Evolutionary conservation across 2,329 filamentous ascomycete genomes (phyloP), one percentile per base, ranked within the genome.

Genomic region (Colletotrichum agaves): DNA sequence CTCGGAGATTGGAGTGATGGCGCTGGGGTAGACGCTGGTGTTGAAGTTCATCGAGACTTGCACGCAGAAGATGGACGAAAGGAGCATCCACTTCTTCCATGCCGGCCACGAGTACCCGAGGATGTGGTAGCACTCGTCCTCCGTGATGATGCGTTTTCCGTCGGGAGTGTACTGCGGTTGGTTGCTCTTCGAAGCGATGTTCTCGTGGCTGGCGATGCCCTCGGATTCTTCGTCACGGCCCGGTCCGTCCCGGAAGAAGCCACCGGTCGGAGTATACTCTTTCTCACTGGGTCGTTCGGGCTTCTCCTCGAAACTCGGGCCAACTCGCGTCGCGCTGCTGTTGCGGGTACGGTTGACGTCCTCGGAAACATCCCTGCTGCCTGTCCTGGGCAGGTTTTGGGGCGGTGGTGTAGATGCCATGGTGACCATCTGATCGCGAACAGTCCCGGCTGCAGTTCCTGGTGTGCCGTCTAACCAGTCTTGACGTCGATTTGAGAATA

Each of bases 11-110:
- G 78, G 78, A 4, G 70, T 70, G 21, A 87, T 78, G 0, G 81
- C 85, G 63, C 87, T 85, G 21, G 82, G 79, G 69, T 84, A 87
- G 59, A 86, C 78, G 8, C 82, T 82, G 0, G 85, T 82, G 71
- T 87, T 87, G 72, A 84, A 82, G 73, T 87, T 87, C 84, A 88
- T 88, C 13, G 83, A 85, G 23, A 83, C 81, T 69, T 87, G 84
- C 8, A 86, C 82, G 43, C 82, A 74, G 74, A 86, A 86, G 71
- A 87, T 83, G 69, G 83, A 78, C 27, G 75, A 76, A 39, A 87
- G 78, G 59, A 85, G 83, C 67, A 75, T 75, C 85, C 85, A 88
- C 74, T 87, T 87, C 71, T 83, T 84, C 77, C 75, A 77, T 4
- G 74, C 72, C 0, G 83, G 75, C 73, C 80, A 87, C 19, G 73